These are phyloP conservation scores for Lolium perenne DNA, from an alignment of 176 grass and related monocot genomes.

Conservation along the genomic window DNA sequence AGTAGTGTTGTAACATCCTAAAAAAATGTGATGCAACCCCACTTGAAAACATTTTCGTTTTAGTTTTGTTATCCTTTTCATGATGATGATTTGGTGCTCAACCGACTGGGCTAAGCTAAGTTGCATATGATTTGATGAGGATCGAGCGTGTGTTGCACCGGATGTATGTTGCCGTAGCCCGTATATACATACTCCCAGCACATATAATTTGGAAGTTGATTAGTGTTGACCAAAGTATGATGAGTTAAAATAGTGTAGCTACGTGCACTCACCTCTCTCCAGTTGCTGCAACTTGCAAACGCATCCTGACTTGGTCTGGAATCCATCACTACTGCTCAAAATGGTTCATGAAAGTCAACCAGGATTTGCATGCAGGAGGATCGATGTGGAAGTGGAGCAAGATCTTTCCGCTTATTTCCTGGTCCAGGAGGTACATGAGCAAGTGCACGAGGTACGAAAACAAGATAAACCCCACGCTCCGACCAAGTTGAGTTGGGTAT, in stretches of 20 bases:
- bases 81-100: not conserved
- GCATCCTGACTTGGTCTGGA: not conserved
- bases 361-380: not conserved
- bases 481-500: not conserved
- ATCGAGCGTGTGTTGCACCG: not conserved
- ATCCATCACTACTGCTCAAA: not conserved
- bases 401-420: not conserved
- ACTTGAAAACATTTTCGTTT: not conserved
- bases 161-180: not conserved
- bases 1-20: not conserved
- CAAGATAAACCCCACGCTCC: not conserved
- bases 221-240: not conserved
- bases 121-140: not conserved
- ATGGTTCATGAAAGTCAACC: not conserved
- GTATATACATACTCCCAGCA: not conserved
- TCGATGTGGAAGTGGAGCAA: not conserved
- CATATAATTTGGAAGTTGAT: not conserved
- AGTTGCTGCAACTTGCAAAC: not conserved
- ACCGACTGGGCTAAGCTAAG: not conserved
- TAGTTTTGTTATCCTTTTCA: not conserved
- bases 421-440: not conserved
- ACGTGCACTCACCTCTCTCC: slow-evolving; percentile 11
- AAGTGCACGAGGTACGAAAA: not conserved
- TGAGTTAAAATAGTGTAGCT: not conserved
- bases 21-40: not conserved